phyloP scores from a whole-genome alignment of 257 asterid genomes.

The Scutellaria minor region DNA sequence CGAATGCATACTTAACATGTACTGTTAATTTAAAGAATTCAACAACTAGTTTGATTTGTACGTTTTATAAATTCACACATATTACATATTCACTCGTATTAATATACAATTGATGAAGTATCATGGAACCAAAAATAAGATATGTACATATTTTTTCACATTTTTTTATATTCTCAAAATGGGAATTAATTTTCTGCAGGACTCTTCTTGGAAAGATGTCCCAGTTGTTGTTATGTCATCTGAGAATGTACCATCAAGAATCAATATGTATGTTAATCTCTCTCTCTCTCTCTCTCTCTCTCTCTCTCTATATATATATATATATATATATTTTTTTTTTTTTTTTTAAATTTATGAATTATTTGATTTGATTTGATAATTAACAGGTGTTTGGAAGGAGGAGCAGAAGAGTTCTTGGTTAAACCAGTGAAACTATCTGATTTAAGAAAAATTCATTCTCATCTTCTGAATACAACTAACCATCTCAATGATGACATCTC shows the following conservation, averaged over 20 bases:
- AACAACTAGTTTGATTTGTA: too few species aligned
- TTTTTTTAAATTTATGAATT: too few species aligned
- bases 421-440: constrained; percentile 64
- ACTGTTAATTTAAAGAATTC: too few species aligned
- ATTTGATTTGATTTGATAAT: too few species aligned
- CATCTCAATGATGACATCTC: background rate
- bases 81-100: too few species aligned
- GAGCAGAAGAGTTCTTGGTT: constrained; percentile 64
- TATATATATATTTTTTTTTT: too few species aligned
- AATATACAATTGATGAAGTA: too few species aligned
- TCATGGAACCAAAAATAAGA: too few species aligned
- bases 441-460: constrained; percentile 52
- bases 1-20: too few species aligned
- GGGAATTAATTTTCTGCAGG: constrained; percentile 38
- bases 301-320: background rate
- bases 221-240: constrained; percentile 71
- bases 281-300: background rate
- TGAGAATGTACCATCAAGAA: constrained; percentile 65
- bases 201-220: constrained; percentile 60
- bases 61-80: too few species aligned
- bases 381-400: constrained; percentile 70
- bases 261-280: constrained; percentile 47
- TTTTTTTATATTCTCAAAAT: background rate
- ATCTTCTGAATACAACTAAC: constrained; percentile 33
- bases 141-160: too few species aligned